Conservation (phyloP, 2,329 filamentous ascomycete genomes). For the Fusarium sp. region DNA sequence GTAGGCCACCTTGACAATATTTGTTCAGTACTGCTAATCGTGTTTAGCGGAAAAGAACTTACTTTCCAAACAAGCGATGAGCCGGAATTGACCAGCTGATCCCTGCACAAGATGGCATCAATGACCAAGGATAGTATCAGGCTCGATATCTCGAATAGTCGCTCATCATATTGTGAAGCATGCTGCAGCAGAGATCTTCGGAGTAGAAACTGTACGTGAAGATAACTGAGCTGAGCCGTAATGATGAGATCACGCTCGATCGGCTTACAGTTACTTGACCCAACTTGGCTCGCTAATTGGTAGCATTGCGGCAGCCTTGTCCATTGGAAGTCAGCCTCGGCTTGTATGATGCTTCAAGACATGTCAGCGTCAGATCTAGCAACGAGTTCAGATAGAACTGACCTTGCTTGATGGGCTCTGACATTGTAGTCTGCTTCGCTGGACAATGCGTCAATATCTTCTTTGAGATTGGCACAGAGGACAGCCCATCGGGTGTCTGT, state of each 20-base stretch:
- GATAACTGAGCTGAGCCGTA: background rate
- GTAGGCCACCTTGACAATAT: background rate
- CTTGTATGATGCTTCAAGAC: no score
- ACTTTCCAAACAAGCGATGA: background rate
- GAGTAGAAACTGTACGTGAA: background rate
- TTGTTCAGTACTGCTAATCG: no score
- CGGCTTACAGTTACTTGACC: background rate
- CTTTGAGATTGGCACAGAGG: no score
- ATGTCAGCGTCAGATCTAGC: no score
- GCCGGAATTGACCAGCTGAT: background rate
- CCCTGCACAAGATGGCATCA: background rate
- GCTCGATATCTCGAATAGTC: background rate
- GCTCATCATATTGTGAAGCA: background rate
- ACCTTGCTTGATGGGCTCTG: no score
- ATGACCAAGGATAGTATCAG: background rate
- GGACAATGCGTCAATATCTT: no score
- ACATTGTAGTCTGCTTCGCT: no score
- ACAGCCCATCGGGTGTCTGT: no score
- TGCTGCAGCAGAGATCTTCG: background rate
- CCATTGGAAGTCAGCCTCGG: no score
- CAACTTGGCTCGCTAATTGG: no score
- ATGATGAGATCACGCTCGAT: background rate
- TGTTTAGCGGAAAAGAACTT: background rate
- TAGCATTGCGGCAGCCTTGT: no score
- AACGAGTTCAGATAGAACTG: no score